Conservation (phyloP, 169 alveolate genomes). For the Eimeria praecox region DNA sequence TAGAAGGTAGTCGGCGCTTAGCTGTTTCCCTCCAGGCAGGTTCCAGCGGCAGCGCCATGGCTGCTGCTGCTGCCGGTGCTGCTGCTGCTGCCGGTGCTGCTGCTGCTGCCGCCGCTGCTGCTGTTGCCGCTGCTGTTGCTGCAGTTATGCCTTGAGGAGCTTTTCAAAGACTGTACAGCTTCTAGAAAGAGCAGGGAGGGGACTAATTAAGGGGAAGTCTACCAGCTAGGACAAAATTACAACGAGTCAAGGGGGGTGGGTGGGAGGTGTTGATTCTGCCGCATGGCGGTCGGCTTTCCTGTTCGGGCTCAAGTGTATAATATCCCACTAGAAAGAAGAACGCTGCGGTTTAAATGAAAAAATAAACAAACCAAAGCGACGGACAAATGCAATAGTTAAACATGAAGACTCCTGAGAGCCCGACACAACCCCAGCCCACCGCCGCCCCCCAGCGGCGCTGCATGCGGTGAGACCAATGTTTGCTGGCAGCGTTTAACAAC, state of each 20-base stretch:
- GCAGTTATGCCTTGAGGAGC: constrained; percentile 9
- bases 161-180: constrained; percentile 26
- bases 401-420: background rate
- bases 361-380: constrained; percentile 14
- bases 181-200: background rate
- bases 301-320: background rate
- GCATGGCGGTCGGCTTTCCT: background rate
- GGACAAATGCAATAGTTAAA: background rate
- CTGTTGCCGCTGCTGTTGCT: background rate
- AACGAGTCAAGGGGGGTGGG: constrained; percentile 18
- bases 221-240: constrained; percentile 34
- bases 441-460: constrained; percentile 28
- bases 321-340: background rate
- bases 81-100: background rate
- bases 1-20: constrained; percentile 70
- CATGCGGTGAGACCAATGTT: background rate
- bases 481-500: background rate
- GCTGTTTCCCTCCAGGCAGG: constrained; percentile 72
- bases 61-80: constrained; percentile 39
- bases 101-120: background rate
- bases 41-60: constrained; percentile 76
- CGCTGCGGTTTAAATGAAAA: constrained; percentile 22
- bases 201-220: background rate
- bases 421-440: constrained; percentile 27
- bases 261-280: constrained; percentile 20